Evolutionary conservation across 768 basidiomycete genomes (phyloP).

Genomic region (Tricholoma furcatifolium): DNA sequence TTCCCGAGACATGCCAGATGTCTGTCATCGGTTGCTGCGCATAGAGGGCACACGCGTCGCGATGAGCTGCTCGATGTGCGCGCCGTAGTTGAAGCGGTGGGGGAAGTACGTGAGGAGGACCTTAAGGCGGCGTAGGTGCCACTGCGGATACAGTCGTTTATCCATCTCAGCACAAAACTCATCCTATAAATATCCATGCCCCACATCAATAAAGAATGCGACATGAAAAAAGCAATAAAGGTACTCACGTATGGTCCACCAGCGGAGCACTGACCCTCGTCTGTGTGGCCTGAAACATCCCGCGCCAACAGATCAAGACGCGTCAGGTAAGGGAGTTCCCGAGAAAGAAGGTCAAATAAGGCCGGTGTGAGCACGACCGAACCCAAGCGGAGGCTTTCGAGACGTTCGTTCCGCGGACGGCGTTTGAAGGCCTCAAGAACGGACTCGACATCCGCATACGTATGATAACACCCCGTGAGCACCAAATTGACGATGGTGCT

Average conservation of each 20-base stretch:
- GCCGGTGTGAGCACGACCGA: constrained; percentile 40
- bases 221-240: constrained; percentile 11
- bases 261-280: constrained; percentile 13
- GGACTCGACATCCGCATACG: constrained; percentile 33
- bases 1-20: not conserved
- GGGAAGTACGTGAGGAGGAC: constrained; percentile 32
- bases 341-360: constrained; percentile 40
- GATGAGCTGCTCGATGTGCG: constrained; percentile 32
- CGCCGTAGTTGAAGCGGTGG: constrained; percentile 26
- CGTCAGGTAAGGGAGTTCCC: constrained; percentile 31
- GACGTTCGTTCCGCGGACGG: constrained; percentile 16
- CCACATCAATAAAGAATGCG: not conserved
- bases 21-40: constrained; percentile 4
- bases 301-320: constrained; percentile 38
- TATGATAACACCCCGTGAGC: constrained; percentile 38
- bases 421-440: constrained; percentile 24
- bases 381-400: constrained; percentile 37
- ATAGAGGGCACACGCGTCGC: constrained; percentile 29
- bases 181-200: constrained; percentile 21
- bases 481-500: constrained; percentile 32
- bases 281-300: constrained; percentile 32
- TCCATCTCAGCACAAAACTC: constrained; percentile 35
- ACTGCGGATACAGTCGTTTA: constrained; percentile 26
- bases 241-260: not conserved
- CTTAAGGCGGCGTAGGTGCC: constrained; percentile 31